These are phyloP conservation scores for Mycena galericulata DNA, from an alignment of 768 basidiomycete species.

Conservation along the genomic window DNA sequence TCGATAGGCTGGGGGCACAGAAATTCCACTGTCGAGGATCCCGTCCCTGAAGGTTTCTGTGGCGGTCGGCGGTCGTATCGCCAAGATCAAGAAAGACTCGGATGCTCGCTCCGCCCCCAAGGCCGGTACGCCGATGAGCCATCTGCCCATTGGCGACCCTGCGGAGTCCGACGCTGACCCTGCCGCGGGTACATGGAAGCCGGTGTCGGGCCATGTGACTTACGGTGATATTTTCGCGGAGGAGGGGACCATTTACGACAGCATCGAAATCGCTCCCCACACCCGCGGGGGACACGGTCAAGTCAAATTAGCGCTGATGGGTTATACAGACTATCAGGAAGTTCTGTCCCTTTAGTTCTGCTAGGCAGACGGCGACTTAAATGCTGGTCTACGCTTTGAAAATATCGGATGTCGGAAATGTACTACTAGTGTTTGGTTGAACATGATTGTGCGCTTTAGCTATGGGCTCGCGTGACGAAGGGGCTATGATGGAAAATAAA, in stretches of 20 bases:
- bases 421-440: too few species aligned
- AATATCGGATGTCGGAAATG: too few species aligned
- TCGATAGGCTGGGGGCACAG: neutral
- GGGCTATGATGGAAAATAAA: too few species aligned
- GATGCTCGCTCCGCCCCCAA: neutral
- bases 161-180: neutral
- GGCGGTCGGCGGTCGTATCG: neutral
- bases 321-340: neutral
- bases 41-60: neutral
- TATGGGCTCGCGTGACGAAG: neutral
- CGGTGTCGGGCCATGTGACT: neutral
- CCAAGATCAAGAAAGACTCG: neutral
- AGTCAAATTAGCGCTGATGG: neutral
- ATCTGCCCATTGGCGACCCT: neutral
- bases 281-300: neutral
- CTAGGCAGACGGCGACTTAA: neutral
- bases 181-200: neutral
- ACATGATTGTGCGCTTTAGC: too few species aligned
- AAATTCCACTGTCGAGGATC: neutral
- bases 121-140: neutral
- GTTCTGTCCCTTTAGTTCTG: neutral
- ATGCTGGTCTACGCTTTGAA: too few species aligned
- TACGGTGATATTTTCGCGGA: neutral
- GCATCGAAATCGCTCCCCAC: neutral
- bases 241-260: neutral